Base-by-base conservation (phyloP, 164 flowering plant species). In the Piper longum region DNA sequence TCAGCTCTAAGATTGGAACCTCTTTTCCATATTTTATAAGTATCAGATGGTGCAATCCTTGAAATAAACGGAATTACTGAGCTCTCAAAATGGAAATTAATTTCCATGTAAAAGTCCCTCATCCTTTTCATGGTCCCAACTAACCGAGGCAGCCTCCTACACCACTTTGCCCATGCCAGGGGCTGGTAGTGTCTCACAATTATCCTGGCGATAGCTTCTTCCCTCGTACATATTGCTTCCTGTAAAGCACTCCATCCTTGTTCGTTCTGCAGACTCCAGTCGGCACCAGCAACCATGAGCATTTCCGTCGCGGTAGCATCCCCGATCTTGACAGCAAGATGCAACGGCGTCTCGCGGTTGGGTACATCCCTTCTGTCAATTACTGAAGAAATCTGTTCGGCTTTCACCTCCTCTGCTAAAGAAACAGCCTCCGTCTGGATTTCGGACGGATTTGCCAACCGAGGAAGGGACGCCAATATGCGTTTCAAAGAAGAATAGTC, bases 71-170 rank as follows among this genome's bases (percentile, higher is more conserved):
- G 97, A 59, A 90, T 83, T 54, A 90, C 92, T n/a, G 95, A 86
- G 68, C 97, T 90, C 76, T 90, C 97, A 66, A 90, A 90, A 42
- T 88, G 78, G 72, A 90, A 90, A 0, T 86, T 81, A 9, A 90
- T 90, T 65, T 90, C 97, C 97, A 90, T 87, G 65, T 90, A 90
- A 60, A 90, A 90, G 67, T 90, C 97, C 73, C 87, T 72, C 92
- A 90, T 90, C 76, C 87, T 81, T 44, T 77, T 74, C 89, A 86
- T 83, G 2, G 90, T 78, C 18, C 66, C 85, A 7, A 83, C 63
- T 73, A 88, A 72, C 1, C 91, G 84, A 64, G 97, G 97, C 75
- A 89, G 74, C 73, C 97, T 81, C 54, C 97, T 69, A 67, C 95
- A 86, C 95, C 95, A 90, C 71, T 90, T 90, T 2, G 88, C 90